Conservation (phyloP, 306 rosid genomes). For the Crotalaria pallida region DNA sequence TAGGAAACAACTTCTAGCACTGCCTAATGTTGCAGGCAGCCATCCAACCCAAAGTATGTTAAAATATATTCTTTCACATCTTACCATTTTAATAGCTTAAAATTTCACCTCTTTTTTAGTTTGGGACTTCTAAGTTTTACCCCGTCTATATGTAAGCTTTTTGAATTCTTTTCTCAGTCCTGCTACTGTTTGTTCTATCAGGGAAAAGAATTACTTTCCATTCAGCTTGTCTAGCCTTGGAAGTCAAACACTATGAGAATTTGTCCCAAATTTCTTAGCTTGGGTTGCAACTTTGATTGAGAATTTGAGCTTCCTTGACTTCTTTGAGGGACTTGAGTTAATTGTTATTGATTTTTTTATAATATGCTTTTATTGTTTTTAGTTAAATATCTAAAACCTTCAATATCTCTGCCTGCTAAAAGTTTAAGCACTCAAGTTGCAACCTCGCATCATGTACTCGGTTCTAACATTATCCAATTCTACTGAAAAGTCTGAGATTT, state of each 20-base stretch:
- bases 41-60: not conserved
- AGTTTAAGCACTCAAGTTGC: conserved; percentile 37
- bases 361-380: conserved; percentile 46
- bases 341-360: conserved; percentile 48
- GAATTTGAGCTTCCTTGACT: conserved; percentile 41
- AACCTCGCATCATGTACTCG: conserved; percentile 37
- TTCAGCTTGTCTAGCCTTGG: conserved; percentile 55
- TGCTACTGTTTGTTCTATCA: not conserved
- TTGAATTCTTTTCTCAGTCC: not conserved
- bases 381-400: conserved; percentile 45
- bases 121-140: not conserved
- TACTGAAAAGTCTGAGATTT: conserved; percentile 43
- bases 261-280: conserved; percentile 49
- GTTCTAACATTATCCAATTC: conserved; percentile 27
- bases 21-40: not conserved
- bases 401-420: conserved; percentile 49
- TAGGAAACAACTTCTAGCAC: too few species aligned
- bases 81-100: not conserved
- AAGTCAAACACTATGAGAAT: conserved; percentile 46
- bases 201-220: conserved; percentile 25
- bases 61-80: not conserved
- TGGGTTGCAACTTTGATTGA: conserved; percentile 51
- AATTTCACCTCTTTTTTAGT: not conserved
- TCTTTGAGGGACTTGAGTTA: conserved; percentile 44
- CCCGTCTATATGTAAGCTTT: not conserved